A percentile compares a stretch with the other conserved stretches of the same genome.
phyloP scores from a whole-genome alignment of 257 asterid genomes.

The Pogostemon cablin region DNA sequence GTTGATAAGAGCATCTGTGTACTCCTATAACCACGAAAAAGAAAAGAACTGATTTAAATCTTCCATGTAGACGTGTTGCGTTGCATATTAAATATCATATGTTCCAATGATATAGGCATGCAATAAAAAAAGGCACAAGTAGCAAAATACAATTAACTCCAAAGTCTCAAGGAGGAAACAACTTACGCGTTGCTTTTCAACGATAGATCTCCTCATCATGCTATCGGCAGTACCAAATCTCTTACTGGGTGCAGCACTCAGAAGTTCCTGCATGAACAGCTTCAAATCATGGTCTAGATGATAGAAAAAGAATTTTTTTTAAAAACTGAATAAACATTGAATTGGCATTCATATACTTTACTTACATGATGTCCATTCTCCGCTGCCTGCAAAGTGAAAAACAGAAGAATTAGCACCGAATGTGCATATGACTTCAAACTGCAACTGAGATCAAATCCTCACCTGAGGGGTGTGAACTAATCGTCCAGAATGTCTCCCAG shows the following conservation, averaged over 20 bases:
- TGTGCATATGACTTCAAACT: not conserved
- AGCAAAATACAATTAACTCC: constrained; percentile 1
- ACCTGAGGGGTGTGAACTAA: constrained; percentile 48
- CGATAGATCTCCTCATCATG: constrained; percentile 57
- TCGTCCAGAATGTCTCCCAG: constrained; percentile 62
- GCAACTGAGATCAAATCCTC: constrained; percentile 27
- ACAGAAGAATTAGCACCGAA: constrained; percentile 30
- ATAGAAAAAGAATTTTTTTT: constrained; percentile 12
- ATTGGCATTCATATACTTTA: constrained; percentile 29
- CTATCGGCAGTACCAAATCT: constrained; percentile 58
- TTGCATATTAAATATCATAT: constrained; percentile 5
- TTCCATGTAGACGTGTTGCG: constrained; percentile 14
- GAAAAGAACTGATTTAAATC: constrained; percentile 10
- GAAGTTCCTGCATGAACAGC: constrained; percentile 56
- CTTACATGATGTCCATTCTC: constrained; percentile 81
- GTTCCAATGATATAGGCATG: not conserved
- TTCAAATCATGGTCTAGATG: constrained; percentile 25
- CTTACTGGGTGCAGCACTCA: constrained; percentile 42
- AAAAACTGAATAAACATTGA: constrained; percentile 12
- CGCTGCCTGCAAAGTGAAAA: constrained; percentile 50
- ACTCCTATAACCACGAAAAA: constrained; percentile 57
- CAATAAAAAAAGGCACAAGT: constrained; percentile 13
- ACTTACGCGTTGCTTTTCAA: constrained; percentile 81
- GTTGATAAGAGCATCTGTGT: constrained; percentile 60
- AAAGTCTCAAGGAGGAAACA: constrained; percentile 11